These are phyloP conservation scores for Hypoxylon rickii DNA, from an alignment of 495 filamentous ascomycete genomes.

Conservation along the genomic window DNA sequence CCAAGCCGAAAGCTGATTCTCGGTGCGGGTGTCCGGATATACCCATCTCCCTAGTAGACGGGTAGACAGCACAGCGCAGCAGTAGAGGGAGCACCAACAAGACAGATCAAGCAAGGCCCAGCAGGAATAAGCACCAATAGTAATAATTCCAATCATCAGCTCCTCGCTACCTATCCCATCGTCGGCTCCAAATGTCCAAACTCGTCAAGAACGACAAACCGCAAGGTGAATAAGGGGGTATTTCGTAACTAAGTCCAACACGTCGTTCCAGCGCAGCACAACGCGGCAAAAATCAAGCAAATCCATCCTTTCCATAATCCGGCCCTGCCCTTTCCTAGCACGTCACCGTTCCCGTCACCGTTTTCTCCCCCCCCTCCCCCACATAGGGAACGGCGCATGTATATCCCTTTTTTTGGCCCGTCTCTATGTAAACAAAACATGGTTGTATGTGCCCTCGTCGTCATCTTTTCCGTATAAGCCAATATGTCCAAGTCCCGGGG, in stretches of 20 bases:
- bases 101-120: too few species aligned
- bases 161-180: too few species aligned
- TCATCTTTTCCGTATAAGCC: constrained; percentile 26
- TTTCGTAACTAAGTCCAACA: constrained; percentile 20
- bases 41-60: too few species aligned
- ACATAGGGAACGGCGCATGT: constrained; percentile 10
- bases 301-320: constrained; percentile 2
- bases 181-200: not conserved
- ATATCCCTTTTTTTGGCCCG: constrained; percentile 10
- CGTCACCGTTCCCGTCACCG: constrained; percentile 3
- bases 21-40: too few species aligned
- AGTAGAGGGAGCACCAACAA: too few species aligned
- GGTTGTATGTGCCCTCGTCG: constrained; percentile 19
- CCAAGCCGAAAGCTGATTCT: too few species aligned
- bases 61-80: too few species aligned
- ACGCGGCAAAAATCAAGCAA: constrained; percentile 8
- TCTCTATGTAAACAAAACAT: constrained; percentile 19
- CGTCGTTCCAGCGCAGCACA: constrained; percentile 15
- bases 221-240: constrained; percentile 16
- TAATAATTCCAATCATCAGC: not conserved
- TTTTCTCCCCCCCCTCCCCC: not conserved
- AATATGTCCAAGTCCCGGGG: constrained; percentile 15
- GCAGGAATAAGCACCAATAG: too few species aligned
- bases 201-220: constrained; percentile 4
- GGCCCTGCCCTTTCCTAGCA: constrained; percentile 7